Evolutionary conservation across 805 yeast genomes (phyloP).

Genomic region (Millerago galiae): DNA sequence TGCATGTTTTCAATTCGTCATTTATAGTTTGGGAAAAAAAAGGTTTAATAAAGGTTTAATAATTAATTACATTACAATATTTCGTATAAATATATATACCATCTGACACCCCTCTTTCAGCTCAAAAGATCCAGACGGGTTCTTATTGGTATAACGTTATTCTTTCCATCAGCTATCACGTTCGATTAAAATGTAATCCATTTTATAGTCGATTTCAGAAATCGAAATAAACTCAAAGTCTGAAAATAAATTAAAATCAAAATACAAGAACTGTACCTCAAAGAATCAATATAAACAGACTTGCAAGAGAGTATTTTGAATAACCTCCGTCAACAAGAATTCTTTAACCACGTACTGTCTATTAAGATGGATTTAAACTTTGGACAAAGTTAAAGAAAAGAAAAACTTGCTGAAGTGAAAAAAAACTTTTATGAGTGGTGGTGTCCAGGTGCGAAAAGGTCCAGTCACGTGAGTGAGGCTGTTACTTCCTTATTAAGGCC

Average conservation of each 20-base stretch:
- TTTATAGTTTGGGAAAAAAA: too few relatives aligned
- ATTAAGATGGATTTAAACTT: conserved; percentile 53
- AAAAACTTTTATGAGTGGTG: conserved; percentile 5
- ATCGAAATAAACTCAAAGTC: conserved; percentile 2
- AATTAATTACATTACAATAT: too few relatives aligned
- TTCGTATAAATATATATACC: conserved; percentile 17
- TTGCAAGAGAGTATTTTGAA: too few relatives aligned
- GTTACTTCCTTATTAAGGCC: too few relatives aligned
- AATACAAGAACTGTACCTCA: conserved; percentile 10
- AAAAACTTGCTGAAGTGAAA: conserved; percentile 4
- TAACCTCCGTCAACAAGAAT: conserved; percentile 1
- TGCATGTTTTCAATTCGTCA: too few relatives aligned
- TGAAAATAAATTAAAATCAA: neutral
- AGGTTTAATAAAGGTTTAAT: too few relatives aligned
- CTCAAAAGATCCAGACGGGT: conserved; percentile 23
- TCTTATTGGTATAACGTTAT: conserved; percentile 16
- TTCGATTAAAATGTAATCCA: conserved; percentile 10
- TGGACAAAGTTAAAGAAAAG: conserved; percentile 52
- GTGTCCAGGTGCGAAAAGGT: neutral
- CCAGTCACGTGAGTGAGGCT: too few relatives aligned
- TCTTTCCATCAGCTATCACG: conserved; percentile 22
- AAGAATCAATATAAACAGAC: neutral
- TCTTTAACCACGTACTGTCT: conserved; percentile 52
- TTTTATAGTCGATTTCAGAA: neutral
- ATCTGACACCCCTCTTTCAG: conserved; percentile 28